Conservation (phyloP, 352 stramenopile species). For the Globisporangium parvum region DNA sequence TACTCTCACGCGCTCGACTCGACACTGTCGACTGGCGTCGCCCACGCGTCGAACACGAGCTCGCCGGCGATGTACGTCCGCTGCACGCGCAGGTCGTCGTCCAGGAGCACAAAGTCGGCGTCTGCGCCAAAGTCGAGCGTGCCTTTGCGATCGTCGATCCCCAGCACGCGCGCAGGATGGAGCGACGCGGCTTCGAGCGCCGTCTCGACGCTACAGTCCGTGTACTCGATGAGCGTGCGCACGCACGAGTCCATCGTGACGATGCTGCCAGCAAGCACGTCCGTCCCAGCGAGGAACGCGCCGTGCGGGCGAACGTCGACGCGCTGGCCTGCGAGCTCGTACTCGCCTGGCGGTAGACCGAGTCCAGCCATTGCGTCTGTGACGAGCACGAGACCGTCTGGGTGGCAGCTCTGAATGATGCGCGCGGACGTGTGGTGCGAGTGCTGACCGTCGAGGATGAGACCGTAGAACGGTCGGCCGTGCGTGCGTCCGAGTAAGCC, state of each 20-base stretch:
- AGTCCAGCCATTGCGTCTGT: constrained; percentile 83
- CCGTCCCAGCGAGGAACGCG: constrained; percentile 56
- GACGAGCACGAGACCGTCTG: constrained; percentile 72
- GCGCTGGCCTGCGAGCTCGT: constrained; percentile 66
- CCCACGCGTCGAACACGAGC: constrained; percentile 33
- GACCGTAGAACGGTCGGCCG: constrained; percentile 58
- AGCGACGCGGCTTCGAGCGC: constrained; percentile 69
- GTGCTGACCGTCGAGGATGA: constrained; percentile 89
- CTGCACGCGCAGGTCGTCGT: constrained; percentile 59
- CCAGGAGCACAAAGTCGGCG: constrained; percentile 82
- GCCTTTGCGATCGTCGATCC: constrained; percentile 53
- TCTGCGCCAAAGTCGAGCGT: constrained; percentile 66
- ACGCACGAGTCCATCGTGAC: constrained; percentile 83
- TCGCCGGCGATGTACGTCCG: constrained; percentile 72
- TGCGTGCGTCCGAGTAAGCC: constrained; percentile 64
- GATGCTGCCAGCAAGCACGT: constrained; percentile 82
- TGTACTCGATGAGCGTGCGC: constrained; percentile 74
- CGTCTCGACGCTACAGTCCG: constrained; percentile 67
- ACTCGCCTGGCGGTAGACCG: constrained; percentile 57
- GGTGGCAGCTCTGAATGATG: constrained; percentile 81
- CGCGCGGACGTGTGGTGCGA: constrained; percentile 66
- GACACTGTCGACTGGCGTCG: background rate
- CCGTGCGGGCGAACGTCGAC: constrained; percentile 47
- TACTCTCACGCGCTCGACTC: background rate
- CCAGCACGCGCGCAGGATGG: constrained; percentile 68